These are phyloP conservation scores for Erythrobasidium hasegawianum DNA, from an alignment of 1,284 basidiomycete species.

Conservation along the genomic window DNA sequence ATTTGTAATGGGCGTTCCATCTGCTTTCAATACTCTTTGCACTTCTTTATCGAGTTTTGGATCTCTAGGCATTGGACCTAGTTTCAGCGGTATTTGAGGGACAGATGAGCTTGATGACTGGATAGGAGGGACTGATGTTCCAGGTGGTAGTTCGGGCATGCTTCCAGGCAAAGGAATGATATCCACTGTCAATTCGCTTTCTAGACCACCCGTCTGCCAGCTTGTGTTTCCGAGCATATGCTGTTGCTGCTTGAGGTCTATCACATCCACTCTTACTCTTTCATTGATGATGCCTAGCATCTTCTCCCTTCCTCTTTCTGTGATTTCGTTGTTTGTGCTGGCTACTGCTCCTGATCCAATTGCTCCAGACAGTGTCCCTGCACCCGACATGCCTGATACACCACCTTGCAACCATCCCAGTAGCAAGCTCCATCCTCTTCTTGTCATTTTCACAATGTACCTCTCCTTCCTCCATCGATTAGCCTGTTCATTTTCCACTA, in stretches of 20 bases:
- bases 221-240: not conserved
- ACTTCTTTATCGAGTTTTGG: conserved; percentile 76
- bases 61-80: conserved; percentile 71
- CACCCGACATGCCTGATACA: conserved; percentile 73
- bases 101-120: conserved; percentile 9
- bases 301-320: conserved; percentile 63
- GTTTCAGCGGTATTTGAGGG: conserved; percentile 57
- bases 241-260: conserved; percentile 44
- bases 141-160: conserved; percentile 10
- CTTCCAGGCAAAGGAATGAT: not conserved
- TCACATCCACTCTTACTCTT: conserved; percentile 83
- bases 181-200: conserved; percentile 23
- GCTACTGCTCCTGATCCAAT: conserved; percentile 7
- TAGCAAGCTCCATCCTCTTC: conserved; percentile 84
- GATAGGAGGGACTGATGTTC: not conserved
- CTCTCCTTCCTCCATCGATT: conserved; percentile 84
- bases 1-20: conserved; percentile 29
- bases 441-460: conserved; percentile 84
- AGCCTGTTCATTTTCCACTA: conserved; percentile 62
- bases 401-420: conserved; percentile 95
- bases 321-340: conserved; percentile 51
- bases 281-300: conserved; percentile 94
- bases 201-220: conserved; percentile 17
- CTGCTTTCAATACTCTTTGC: conserved; percentile 35
- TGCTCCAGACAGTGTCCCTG: conserved; percentile 53